Percentiles rank a stretch among this genome's conserved stretches.
phyloP scores from a whole-genome alignment of 2,329 filamentous ascomycete species.

The Curvularia sp. region DNA sequence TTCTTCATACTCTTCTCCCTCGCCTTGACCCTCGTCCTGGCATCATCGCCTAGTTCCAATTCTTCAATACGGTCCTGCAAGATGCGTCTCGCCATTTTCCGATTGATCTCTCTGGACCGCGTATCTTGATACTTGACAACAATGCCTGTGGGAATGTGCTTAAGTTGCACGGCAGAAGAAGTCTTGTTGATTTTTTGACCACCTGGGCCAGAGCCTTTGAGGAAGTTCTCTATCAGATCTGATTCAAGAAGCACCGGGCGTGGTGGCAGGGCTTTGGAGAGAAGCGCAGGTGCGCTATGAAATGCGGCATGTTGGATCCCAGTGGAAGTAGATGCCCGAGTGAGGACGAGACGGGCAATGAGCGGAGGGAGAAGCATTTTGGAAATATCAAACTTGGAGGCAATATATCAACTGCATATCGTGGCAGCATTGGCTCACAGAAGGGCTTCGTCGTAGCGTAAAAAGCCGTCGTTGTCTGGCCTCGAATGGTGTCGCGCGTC shows the following conservation, averaged over 20 bases:
- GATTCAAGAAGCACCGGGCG: conserved; percentile 76
- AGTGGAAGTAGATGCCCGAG: conserved; percentile 8
- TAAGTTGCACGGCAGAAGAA: conserved; percentile 90
- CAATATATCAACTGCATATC: conserved; percentile 16
- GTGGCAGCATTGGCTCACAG: conserved; percentile 19
- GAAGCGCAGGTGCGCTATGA: conserved; percentile 22
- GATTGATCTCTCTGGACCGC: conserved; percentile 83
- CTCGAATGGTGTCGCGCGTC: conserved; percentile 3
- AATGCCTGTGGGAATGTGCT: conserved; percentile 86
- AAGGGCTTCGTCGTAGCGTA: background rate
- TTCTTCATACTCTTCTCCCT: conserved; percentile 71
- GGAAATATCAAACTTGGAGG: conserved; percentile 14
- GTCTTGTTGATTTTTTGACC: conserved; percentile 99
- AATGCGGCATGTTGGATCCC: conserved; percentile 25
- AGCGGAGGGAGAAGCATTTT: conserved; percentile 20
- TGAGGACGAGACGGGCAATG: conserved; percentile 13
- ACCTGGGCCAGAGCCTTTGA: conserved; percentile 90
- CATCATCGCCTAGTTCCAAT: conserved; percentile 72
- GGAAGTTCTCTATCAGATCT: conserved; percentile 83
- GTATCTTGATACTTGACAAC: conserved; percentile 95
- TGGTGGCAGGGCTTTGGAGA: conserved; percentile 62
- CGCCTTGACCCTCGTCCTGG: conserved; percentile 69
- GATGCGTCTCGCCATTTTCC: conserved; percentile 79
- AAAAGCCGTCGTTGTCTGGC: background rate
- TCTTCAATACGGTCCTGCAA: conserved; percentile 81